A percentile compares a stretch with the other conserved stretches of the same genome.
phyloP scores from a whole-genome alignment of 345 rosid genomes.

The Stellera chamaejasme region DNA sequence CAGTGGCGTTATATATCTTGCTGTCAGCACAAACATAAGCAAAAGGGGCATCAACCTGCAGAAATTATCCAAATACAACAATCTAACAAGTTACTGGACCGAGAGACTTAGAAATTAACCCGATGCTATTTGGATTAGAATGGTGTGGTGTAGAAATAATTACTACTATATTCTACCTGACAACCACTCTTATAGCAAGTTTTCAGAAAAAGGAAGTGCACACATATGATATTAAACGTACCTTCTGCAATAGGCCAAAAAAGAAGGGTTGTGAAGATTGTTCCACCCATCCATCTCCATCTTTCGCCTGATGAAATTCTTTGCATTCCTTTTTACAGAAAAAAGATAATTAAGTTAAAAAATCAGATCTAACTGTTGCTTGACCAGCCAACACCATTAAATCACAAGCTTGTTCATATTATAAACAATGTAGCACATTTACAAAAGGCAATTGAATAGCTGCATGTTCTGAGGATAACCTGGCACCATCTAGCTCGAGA shows the following conservation, averaged over 20 bases:
- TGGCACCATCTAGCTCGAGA: slow-evolving; percentile 99
- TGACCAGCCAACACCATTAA: slow-evolving; percentile 4
- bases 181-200: too few relatives aligned
- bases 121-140: not conserved
- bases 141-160: not conserved
- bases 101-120: slow-evolving; percentile 1
- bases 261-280: slow-evolving; percentile 74
- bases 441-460: not conserved
- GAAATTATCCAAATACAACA: slow-evolving; percentile 14
- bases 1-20: slow-evolving; percentile 82
- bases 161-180: not conserved
- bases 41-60: slow-evolving; percentile 70
- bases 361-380: slow-evolving; percentile 1
- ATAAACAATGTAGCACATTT: slow-evolving; percentile 7
- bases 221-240: slow-evolving; percentile 6
- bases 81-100: not conserved
- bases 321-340: slow-evolving; percentile 67
- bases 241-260: slow-evolving; percentile 90
- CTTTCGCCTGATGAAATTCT: slow-evolving; percentile 91
- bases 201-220: too few relatives aligned
- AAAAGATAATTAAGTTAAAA: slow-evolving; percentile 16
- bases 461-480: slow-evolving; percentile 30
- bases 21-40: slow-evolving; percentile 91
- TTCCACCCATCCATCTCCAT: slow-evolving; percentile 99
- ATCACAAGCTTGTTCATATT: slow-evolving; percentile 7